phyloP scores from a whole-genome alignment of 2,329 filamentous ascomycete genomes.

The Trichoderma guizhouense region DNA sequence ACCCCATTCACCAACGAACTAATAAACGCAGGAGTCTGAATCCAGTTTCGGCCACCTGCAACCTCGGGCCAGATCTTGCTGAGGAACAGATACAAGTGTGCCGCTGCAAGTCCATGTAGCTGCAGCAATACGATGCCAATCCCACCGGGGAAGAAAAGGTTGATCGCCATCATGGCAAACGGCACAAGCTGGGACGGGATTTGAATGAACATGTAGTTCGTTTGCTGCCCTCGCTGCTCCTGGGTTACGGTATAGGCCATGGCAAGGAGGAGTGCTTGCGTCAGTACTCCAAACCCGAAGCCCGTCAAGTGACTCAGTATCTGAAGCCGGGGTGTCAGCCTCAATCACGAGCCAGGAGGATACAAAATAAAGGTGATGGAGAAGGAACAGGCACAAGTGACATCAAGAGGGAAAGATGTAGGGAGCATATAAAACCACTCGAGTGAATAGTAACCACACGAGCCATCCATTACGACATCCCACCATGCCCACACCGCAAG shows the following conservation, averaged over 20 bases:
- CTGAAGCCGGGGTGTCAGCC: constrained; percentile 25
- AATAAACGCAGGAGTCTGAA: constrained; percentile 71
- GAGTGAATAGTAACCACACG: constrained; percentile 56
- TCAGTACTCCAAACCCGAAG: constrained; percentile 44
- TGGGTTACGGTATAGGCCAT: constrained; percentile 81
- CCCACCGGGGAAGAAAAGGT: constrained; percentile 63
- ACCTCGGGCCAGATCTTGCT: constrained; percentile 85
- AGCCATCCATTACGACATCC: constrained; percentile 70
- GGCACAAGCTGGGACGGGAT: constrained; percentile 82
- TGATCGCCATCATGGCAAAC: constrained; percentile 72
- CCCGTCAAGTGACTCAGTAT: constrained; percentile 33
- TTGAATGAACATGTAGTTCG: constrained; percentile 76
- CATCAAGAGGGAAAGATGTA: constrained; percentile 45
- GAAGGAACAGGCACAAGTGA: neutral
- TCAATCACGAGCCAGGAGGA: constrained; percentile 4
- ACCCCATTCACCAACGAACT: constrained; percentile 44
- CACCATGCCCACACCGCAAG: constrained; percentile 71
- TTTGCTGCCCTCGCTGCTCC: constrained; percentile 74
- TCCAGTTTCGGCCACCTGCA: constrained; percentile 74
- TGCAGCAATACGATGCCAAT: constrained; percentile 58
- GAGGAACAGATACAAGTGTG: constrained; percentile 87
- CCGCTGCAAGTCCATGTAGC: constrained; percentile 75
- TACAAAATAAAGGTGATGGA: neutral
- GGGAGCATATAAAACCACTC: constrained; percentile 60
- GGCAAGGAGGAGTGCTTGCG: constrained; percentile 69